phyloP scores from a whole-genome alignment of 2,329 filamentous ascomycete genomes.

The Cercospora canescens region DNA sequence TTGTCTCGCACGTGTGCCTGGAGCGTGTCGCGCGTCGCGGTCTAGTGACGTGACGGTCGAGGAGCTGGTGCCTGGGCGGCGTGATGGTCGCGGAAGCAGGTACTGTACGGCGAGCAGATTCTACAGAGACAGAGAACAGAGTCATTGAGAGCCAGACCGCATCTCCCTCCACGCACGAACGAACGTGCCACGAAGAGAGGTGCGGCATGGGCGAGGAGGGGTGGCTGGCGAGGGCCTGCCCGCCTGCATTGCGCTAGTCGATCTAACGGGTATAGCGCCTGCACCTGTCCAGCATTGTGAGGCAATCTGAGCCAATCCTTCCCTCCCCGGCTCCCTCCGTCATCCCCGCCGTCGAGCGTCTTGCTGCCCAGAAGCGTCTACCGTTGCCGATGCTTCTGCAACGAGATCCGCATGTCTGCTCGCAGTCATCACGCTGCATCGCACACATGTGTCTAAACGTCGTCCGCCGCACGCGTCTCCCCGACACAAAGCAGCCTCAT shows the following conservation, averaged over 20 bases:
- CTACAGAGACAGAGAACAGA: not conserved
- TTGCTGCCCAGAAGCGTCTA: not conserved
- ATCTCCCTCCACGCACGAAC: too few species aligned
- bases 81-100: not conserved
- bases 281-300: constrained; percentile 1
- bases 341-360: not conserved
- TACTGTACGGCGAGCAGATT: not conserved
- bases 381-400: not conserved
- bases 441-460: not conserved
- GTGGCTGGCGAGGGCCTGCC: constrained; percentile 3
- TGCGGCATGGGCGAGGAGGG: constrained; percentile 10
- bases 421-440: not conserved
- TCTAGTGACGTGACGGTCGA: constrained; percentile 5
- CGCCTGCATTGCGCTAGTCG: not conserved
- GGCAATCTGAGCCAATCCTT: constrained; percentile 2
- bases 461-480: not conserved
- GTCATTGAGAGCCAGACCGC: not conserved
- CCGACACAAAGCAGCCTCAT: not conserved
- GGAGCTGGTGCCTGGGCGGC: constrained; percentile 5
- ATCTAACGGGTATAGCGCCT: not conserved
- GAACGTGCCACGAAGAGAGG: not conserved
- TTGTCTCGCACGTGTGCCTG: constrained; percentile 12
- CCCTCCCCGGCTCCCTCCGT: not conserved
- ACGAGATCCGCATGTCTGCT: not conserved
- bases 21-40: constrained; percentile 9